Percentiles rank a stretch among this genome's conserved stretches.
Evolutionary conservation across 1,284 basidiomycete species (phyloP).

Genomic region (Irpex lacteus): DNA sequence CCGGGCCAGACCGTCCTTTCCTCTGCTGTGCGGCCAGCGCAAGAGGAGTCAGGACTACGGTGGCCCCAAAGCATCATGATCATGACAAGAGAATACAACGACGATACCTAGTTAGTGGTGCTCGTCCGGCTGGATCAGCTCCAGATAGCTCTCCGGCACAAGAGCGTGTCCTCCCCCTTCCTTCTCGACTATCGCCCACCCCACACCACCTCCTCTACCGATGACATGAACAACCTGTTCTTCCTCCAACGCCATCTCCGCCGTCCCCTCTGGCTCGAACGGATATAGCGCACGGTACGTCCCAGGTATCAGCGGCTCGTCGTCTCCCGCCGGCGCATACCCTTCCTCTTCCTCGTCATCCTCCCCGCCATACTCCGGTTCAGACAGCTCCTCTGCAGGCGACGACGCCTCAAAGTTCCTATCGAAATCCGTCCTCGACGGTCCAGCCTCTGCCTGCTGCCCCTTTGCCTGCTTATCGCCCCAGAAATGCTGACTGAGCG

Average conservation of each 20-base stretch:
- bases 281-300: conserved; percentile 69
- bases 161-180: conserved; percentile 49
- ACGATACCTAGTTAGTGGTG: neutral
- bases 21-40: neutral
- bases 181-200: conserved; percentile 67
- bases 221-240: conserved; percentile 68
- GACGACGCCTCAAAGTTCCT: conserved; percentile 42
- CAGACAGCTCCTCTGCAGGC: conserved; percentile 23
- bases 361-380: conserved; percentile 28
- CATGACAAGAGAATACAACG: neutral
- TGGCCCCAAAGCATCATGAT: neutral
- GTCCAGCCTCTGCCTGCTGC: conserved; percentile 23
- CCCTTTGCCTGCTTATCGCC: conserved; percentile 19
- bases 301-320: conserved; percentile 53
- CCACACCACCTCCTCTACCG: conserved; percentile 69
- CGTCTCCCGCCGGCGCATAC: conserved; percentile 24
- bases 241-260: conserved; percentile 73
- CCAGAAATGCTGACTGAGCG: conserved; percentile 35
- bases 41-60: neutral
- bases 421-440: conserved; percentile 44
- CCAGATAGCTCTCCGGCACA: conserved; percentile 68
- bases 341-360: conserved; percentile 25
- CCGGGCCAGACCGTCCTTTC: neutral
- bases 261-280: conserved; percentile 70
- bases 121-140: conserved; percentile 37